Evolutionary conservation across 2,329 filamentous ascomycete genomes (phyloP).

Genomic region (Coniochaeta prunicola): DNA sequence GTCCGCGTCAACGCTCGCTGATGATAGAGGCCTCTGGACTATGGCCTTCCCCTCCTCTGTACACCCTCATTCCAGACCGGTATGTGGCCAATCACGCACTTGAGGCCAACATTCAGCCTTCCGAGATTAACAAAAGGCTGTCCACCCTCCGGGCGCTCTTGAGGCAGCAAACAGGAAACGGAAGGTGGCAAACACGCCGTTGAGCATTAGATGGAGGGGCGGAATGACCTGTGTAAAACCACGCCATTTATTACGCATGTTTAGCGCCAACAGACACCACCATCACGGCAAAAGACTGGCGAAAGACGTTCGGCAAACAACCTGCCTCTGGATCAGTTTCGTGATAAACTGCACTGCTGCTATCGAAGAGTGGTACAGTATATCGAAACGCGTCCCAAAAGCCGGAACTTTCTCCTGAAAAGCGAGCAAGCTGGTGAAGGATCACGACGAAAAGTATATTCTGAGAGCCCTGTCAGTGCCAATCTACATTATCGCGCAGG

Average conservation of each 20-base stretch:
- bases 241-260: not conserved
- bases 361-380: not conserved
- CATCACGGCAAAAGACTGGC: not conserved
- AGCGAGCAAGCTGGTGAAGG: not conserved
- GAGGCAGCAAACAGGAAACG: not conserved
- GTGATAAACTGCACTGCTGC: not conserved
- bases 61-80: not conserved
- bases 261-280: constrained; percentile 2
- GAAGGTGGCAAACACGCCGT: not conserved
- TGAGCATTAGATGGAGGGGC: not conserved
- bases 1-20: not conserved
- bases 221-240: not conserved
- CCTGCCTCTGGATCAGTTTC: not conserved
- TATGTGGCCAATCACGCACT: not conserved
- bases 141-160: not conserved
- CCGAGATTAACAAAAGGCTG: constrained; percentile 1
- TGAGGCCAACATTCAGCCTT: not conserved
- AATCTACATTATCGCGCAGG: not conserved
- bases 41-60: not conserved
- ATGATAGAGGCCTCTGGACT: too few relatives aligned
- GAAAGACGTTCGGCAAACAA: not conserved
- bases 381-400: not conserved
- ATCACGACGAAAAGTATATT: not conserved
- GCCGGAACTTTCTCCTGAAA: not conserved
- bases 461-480: not conserved